These are phyloP conservation scores for Fraxinus cuspidata DNA, from an alignment of 257 asterid species.

Conservation along the genomic window DNA sequence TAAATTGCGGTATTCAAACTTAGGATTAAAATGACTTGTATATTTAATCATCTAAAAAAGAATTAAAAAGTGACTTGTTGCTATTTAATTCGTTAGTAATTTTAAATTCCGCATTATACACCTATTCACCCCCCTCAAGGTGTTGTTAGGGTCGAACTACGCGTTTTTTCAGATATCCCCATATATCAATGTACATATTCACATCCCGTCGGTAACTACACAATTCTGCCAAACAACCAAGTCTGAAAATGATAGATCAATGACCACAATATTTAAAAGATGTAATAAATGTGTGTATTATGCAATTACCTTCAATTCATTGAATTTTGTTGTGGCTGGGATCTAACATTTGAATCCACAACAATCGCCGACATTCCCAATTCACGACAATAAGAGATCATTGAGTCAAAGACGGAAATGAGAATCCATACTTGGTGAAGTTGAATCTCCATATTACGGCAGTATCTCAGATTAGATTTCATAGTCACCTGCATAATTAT, in stretches of 20 bases:
- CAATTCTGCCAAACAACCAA: not conserved
- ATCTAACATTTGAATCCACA: constrained; percentile 96
- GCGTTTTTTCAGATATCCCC: too few relatives aligned
- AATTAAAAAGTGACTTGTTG: too few relatives aligned
- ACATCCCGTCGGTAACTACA: not conserved
- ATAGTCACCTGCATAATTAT: constrained; percentile 52
- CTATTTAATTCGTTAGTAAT: too few relatives aligned
- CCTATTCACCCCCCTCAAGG: too few relatives aligned
- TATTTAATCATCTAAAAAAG: too few relatives aligned
- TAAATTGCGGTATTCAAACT: too few relatives aligned
- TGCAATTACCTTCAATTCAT: constrained; percentile 70
- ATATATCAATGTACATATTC: not conserved
- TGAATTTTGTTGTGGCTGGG: constrained; percentile 83
- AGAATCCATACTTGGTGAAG: constrained; percentile 39
- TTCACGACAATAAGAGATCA: constrained; percentile 68
- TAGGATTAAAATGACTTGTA: too few relatives aligned
- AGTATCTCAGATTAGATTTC: constrained; percentile 51
- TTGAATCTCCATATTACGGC: constrained; percentile 49
- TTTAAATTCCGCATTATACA: too few relatives aligned
- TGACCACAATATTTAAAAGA: not conserved
- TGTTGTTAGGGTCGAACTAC: too few relatives aligned
- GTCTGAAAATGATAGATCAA: constrained; percentile 3
- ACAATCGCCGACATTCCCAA: constrained; percentile 62
- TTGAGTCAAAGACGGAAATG: constrained; percentile 50
- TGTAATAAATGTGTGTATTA: not conserved